Evolutionary conservation across 768 basidiomycete genomes (phyloP).

Genomic region (Coprinellus micaceus): DNA sequence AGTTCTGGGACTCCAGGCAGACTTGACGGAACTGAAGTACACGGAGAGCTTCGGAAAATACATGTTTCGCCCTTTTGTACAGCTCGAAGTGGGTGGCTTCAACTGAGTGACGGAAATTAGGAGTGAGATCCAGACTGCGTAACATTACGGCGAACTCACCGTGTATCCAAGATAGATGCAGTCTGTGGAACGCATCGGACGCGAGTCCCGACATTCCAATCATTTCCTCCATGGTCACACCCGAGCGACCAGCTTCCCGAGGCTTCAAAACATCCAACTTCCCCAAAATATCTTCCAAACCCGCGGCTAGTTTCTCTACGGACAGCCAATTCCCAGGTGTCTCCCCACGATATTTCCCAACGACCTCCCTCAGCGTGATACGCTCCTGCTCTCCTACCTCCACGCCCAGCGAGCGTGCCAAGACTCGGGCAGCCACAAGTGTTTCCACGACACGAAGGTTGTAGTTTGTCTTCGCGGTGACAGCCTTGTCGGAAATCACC

Average conservation of each 20-base stretch:
- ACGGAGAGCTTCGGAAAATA: conserved; percentile 74
- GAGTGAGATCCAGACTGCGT: no score
- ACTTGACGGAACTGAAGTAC: conserved; percentile 74
- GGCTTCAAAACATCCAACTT: conserved; percentile 56
- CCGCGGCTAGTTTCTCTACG: conserved; percentile 42
- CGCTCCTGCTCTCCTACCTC: conserved; percentile 41
- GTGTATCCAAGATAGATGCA: conserved; percentile 78
- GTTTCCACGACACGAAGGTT: conserved; percentile 93
- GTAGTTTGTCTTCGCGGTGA: conserved; percentile 73
- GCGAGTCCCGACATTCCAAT: conserved; percentile 57
- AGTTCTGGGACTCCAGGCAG: conserved; percentile 45
- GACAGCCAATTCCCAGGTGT: conserved; percentile 42
- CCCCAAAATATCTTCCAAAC: conserved; percentile 42
- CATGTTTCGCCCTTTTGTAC: conserved; percentile 79
- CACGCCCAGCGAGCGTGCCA: conserved; percentile 58
- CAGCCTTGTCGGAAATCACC: conserved; percentile 75
- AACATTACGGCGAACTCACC: no score
- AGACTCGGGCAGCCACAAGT: conserved; percentile 70
- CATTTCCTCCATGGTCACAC: conserved; percentile 76
- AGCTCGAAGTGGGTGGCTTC: conserved; percentile 80
- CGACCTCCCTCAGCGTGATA: conserved; percentile 64
- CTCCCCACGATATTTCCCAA: conserved; percentile 54
- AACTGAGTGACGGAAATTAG: conserved; percentile 3
- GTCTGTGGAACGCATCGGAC: conserved; percentile 51
- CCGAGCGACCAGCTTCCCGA: conserved; percentile 36